Evolutionary conservation across 2,329 filamentous ascomycete species (phyloP).

Genomic region (Cercospora berteroae): DNA sequence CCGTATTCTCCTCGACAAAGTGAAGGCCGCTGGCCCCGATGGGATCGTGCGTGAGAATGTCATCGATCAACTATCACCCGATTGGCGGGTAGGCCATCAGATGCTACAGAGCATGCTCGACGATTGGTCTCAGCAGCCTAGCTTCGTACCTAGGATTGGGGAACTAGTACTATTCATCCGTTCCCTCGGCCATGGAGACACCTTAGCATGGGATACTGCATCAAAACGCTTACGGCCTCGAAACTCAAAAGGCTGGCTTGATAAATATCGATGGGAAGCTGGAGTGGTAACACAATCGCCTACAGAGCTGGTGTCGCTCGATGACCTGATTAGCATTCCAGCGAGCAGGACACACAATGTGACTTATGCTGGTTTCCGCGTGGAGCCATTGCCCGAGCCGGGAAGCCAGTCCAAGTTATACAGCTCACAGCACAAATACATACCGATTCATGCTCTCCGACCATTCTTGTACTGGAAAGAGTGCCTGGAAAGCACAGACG

Average conservation of each 20-base stretch:
- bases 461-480: conserved; percentile 57
- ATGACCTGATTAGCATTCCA: conserved; percentile 48
- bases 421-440: conserved; percentile 56
- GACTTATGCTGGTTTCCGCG: conserved; percentile 55
- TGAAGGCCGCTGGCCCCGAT: conserved; percentile 41
- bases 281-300: conserved; percentile 56
- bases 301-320: conserved; percentile 41
- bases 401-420: conserved; percentile 48
- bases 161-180: conserved; percentile 57
- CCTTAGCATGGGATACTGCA: conserved; percentile 34
- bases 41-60: conserved; percentile 47
- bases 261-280: conserved; percentile 54
- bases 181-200: conserved; percentile 32
- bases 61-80: conserved; percentile 51
- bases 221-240: conserved; percentile 28
- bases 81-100: conserved; percentile 55
- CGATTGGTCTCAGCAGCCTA: conserved; percentile 45
- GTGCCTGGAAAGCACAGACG: conserved; percentile 44
- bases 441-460: conserved; percentile 54
- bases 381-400: conserved; percentile 57
- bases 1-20: conserved; percentile 49
- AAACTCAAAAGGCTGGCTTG: conserved; percentile 17
- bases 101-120: conserved; percentile 45
- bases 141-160: conserved; percentile 55
- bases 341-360: conserved; percentile 43